phyloP scores from a whole-genome alignment of 176 grass and related monocot species.

The Oryza rufipogon region DNA sequence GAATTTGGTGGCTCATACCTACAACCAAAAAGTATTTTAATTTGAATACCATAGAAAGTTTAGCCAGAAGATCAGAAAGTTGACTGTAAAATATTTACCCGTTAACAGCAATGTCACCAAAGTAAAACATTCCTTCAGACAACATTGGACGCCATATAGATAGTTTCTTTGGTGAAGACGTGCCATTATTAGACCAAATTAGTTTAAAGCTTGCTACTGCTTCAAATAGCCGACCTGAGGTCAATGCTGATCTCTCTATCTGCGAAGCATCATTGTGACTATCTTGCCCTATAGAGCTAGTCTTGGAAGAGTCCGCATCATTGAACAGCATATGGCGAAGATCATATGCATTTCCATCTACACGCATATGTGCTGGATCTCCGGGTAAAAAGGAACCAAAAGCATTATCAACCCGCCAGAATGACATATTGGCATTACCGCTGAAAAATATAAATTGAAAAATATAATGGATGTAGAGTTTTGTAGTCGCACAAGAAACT shows the following conservation, averaged over 20 bases:
- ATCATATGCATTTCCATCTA: conserved; percentile 76
- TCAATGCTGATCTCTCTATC: conserved; percentile 60
- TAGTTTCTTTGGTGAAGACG: conserved; percentile 70
- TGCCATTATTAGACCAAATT: conserved; percentile 85
- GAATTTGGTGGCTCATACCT: conserved; percentile 97
- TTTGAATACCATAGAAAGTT: conserved; percentile 13
- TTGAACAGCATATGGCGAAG: conserved; percentile 83
- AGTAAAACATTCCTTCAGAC: conserved; percentile 77
- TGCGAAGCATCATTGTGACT: conserved; percentile 45
- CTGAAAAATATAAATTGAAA: conserved; percentile 46
- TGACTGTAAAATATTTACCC: conserved; percentile 59
- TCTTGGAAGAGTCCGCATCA: conserved; percentile 46
- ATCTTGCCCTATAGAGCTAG: conserved; percentile 43
- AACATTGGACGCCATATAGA: conserved; percentile 93
- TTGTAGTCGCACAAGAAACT: conserved; percentile 35
- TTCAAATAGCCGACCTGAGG: conserved; percentile 72
- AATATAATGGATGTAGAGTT: conserved; percentile 34
- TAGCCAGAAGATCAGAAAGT: conserved; percentile 20
- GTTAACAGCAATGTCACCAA: conserved; percentile 86
- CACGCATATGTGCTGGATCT: conserved; percentile 53
- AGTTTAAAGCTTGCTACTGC: conserved; percentile 83
- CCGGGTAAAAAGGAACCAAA: conserved; percentile 91
- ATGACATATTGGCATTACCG: conserved; percentile 64
- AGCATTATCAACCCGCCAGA: conserved; percentile 85
- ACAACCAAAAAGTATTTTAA: conserved; percentile 41